Base-by-base conservation (phyloP, 208 protist genomes). In the Endotrypanum monterogeii region DNA sequence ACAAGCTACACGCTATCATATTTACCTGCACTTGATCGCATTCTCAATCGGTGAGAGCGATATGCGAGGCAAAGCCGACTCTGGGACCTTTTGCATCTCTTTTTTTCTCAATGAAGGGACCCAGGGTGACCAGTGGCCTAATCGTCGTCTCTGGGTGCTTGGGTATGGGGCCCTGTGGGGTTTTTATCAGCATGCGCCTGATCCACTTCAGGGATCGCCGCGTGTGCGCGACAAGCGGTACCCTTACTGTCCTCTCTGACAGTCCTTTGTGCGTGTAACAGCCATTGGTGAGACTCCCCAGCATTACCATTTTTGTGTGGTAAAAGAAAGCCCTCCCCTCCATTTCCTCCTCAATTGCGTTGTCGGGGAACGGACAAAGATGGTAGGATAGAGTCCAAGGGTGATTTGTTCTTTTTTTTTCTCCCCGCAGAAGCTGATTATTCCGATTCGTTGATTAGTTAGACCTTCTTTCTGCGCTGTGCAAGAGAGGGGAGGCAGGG, bases 91-190 rank as follows among this genome's bases (percentile, higher is more conserved):
- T n/a, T n/a, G n/a, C n/a, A n/a, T n/a, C n/a, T 55, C 39, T 55
- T 41, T 30, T 23, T 6, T 56, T 58, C 57, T 9, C 44, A 16
- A 5, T 54, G 44, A 68, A 30, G 63, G 44, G 35, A 56, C 46
- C 68, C 56, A 75, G 54, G 51, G 63, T 80, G 69, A 73, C 76
- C 61, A 68, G 14, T 37, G 57, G 54, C 44, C 54, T 58, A 52
- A 23, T 51, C 55, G 35, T 60, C 50, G 55, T 55, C 67, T 35
- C 35, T 48, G 20, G 37, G 55, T n/a, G 69, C 70, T 71, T 67
- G 76, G 71, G 68, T 80, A 74, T 80, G 69, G 50, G 51, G 5
- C 66, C 28, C n/a, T n/a, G n/a, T 54, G 71, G 66, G 68, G 39
- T 50, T 56, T 0, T 55, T 18, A 55, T 44, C 7, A 57, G 28